Percentiles rank a stretch among this genome's conserved stretches.
Conservation (phyloP, 148 eudicot species). For the Chenopodium berlandieri region DNA sequence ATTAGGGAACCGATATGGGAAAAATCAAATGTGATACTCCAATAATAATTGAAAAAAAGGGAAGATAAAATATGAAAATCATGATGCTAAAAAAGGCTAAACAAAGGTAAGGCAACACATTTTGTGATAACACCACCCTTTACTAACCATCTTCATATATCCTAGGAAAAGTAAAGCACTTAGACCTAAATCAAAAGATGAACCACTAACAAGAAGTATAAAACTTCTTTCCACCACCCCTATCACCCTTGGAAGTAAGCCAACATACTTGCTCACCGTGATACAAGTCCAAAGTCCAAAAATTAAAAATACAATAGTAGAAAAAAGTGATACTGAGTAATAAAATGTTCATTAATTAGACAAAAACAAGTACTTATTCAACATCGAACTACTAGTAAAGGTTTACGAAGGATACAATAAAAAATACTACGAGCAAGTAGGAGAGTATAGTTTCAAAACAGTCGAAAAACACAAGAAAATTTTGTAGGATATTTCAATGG, state of each 20-base stretch:
- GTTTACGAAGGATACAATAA: not conserved
- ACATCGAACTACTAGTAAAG: not conserved
- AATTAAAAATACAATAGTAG: not conserved
- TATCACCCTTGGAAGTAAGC: not conserved
- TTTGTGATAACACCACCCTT: not conserved
- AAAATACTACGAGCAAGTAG: not conserved
- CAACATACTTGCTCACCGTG: not conserved
- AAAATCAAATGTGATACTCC: conserved; percentile 1
- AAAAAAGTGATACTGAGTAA: no score
- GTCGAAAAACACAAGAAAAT: not conserved
- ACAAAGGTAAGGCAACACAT: not conserved
- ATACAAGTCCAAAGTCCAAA: not conserved
- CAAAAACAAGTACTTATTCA: not conserved
- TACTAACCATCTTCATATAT: not conserved
- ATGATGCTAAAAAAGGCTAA: not conserved
- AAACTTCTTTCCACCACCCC: not conserved
- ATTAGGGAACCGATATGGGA: not conserved
- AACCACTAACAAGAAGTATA: not conserved
- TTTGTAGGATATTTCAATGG: not conserved
- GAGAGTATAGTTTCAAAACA: not conserved
- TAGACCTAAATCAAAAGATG: not conserved
- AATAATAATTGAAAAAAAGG: not conserved
- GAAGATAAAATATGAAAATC: not conserved
- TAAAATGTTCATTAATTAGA: not conserved
- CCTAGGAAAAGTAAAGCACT: not conserved